Base-by-base conservation (phyloP, 495 filamentous ascomycete species). In the Acidomyces sp. region DNA sequence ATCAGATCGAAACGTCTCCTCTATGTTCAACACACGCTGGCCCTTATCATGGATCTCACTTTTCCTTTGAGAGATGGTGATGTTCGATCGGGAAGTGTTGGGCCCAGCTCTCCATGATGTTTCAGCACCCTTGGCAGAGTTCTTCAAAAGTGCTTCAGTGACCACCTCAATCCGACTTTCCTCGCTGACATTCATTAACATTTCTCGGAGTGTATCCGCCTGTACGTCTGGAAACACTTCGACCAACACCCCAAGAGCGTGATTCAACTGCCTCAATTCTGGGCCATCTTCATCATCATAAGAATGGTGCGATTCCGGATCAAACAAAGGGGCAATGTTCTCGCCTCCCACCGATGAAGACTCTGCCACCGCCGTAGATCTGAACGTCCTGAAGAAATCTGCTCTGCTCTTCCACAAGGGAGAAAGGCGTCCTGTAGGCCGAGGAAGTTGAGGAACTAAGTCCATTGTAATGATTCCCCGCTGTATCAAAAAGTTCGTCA, bases 151-250 rank as follows among this genome's bases (percentile, higher is more conserved):
- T 47, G 78, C 74, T 48, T 95, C 85, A 4, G 85, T 83, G 24
- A 87, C 82, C 27, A 97, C 71, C 29, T 88, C 75, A 2, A 95
- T 60, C 51, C 84, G 64, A 49, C 86, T 94, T 49, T 87, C 72
- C 28, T 81, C 81, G 48, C 81, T 78, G 57, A 93, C 82, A 43
- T 69, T 82, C 19, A 69, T 62, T 24, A 97, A 72, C 68, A 95
- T 74, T 56, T 93, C 86, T 10, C 90, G 76, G 51, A 97, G 86
- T n/a, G 93, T 87, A 39, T 93, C 85, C 43, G 88, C 66, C 40
- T 82, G 77, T 17, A 93, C 67, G 58, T 93, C 77, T 4, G 90
- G 90, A 49, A 97, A 97, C 2, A 94, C 67, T 4, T 69, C 70
- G 3, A 75, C 74, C 9, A 97, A 71, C 1, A 66, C 68, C 24